Base-by-base conservation (phyloP, 352 stramenopile genomes). In the Pythium sp. region DNA sequence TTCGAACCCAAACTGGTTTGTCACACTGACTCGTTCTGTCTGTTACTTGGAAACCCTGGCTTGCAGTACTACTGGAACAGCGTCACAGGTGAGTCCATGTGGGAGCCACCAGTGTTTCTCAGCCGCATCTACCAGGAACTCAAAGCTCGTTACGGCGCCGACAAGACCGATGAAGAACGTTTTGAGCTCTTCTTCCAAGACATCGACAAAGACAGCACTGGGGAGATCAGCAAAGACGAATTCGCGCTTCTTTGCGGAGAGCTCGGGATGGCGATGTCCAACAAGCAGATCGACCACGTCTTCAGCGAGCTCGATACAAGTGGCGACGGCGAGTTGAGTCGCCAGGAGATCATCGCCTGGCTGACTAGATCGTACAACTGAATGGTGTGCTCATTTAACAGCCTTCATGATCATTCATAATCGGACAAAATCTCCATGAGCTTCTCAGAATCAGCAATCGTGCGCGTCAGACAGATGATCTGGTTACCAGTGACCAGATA, bases 381-480 rank as follows among this genome's bases (percentile, higher is more conserved):
- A 73, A 24, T 43, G 6, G 7, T 30, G 24, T 58, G 54, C 54
- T 34, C 28, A 15, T 57, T 63, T 71, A 65, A 30, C 58, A 73
- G 59, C 14, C 62, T 26, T 41, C 61, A 65, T 0, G 2, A 3
- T 72, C 65, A 70, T n/a, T 70, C 65, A 38, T 70, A 47, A 41
- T 70, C 32, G 22, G 26, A 54, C 30, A 70, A 51, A 43, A 71
- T 63, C 51, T 60, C 24, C 30, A 94, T 63, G 24, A 94, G 73
- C 65, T 94, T 94, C 63, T 94, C 84, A 12, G 82, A 91, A 60
- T 92, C 84, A 8, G 79, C 86, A 55, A 94, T 92, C 15, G 86
- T 92, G 30, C 86, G 78, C n/a, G 86, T 94, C 43, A 94, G 73
- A 0, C 79, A 80, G 60, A 92, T 89, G 62, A 94, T 87, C 54